A percentile compares a stretch with the other conserved stretches of the same genome.
phyloP scores from a whole-genome alignment of 2,329 filamentous ascomycete genomes.

The Huntiella moniliformis region DNA sequence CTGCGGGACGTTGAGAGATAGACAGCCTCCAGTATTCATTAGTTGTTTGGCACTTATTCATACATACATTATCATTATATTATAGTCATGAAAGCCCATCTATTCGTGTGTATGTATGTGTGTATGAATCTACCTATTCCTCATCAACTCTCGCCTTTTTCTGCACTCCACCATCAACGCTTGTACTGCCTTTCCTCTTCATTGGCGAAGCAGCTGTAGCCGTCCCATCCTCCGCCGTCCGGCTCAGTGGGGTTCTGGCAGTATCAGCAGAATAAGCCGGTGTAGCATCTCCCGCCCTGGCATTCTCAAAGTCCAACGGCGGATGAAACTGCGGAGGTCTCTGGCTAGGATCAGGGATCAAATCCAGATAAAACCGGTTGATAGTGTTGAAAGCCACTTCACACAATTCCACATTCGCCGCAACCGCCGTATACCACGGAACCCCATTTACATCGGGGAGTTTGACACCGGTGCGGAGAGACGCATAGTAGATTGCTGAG shows the following conservation, averaged over 20 bases:
- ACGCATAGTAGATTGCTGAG: constrained; percentile 70
- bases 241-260: constrained; percentile 7
- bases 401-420: constrained; percentile 39
- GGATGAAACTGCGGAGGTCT: no score
- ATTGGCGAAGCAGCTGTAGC: constrained; percentile 4
- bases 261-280: neutral
- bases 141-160: neutral
- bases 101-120: no score
- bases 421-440: constrained; percentile 74
- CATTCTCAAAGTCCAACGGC: no score
- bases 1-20: no score
- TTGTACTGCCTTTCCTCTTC: constrained; percentile 6
- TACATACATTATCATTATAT: no score
- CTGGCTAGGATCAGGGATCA: no score
- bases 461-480: constrained; percentile 51
- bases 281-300: neutral
- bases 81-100: no score
- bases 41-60: neutral
- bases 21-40: neutral
- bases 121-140: neutral
- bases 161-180: neutral
- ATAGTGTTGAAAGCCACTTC: no score
- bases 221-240: neutral
- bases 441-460: constrained; percentile 59
- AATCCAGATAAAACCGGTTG: no score